These are phyloP conservation scores for Parietichytrium sp. DNA, from an alignment of 108 stramenopile species.

Conservation along the genomic window DNA sequence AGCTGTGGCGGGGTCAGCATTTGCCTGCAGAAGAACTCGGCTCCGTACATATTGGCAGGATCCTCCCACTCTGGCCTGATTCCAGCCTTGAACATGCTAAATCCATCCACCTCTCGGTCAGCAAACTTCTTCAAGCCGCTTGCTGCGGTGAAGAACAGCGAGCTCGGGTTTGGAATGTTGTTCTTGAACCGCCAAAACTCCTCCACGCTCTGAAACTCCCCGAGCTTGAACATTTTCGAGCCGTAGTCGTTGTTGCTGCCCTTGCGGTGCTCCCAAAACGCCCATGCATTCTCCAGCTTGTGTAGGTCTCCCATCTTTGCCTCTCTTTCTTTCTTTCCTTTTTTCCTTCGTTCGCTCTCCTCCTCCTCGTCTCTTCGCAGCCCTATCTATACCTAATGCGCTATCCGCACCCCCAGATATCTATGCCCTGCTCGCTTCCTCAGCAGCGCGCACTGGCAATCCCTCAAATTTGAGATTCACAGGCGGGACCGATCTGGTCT, in stretches of 20 bases:
- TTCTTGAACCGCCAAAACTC: conserved; percentile 88
- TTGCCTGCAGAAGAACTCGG: conserved; percentile 81
- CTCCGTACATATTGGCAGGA: conserved; percentile 76
- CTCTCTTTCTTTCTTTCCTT: background rate
- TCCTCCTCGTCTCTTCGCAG: too few species aligned
- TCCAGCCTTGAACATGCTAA: conserved; percentile 32
- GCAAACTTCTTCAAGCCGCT: conserved; percentile 24
- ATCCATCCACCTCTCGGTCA: conserved; percentile 12
- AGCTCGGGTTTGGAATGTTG: conserved; percentile 49
- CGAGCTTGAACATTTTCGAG: conserved; percentile 54
- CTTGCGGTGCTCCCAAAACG: conserved; percentile 38
- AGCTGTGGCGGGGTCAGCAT: conserved; percentile 70
- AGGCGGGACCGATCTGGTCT: too few species aligned
- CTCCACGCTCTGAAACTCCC: conserved; percentile 76
- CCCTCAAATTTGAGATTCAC: too few species aligned
- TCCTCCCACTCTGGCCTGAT: conserved; percentile 94
- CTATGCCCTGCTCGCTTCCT: too few species aligned
- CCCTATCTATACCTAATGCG: too few species aligned
- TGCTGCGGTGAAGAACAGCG: background rate
- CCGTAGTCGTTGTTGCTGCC: background rate
- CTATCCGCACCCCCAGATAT: too few species aligned
- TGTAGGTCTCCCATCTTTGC: background rate
- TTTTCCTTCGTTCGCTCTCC: too few species aligned
- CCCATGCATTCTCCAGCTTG: conserved; percentile 34
- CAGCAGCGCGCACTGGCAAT: too few species aligned